Percentiles rank a stretch among this genome's conserved stretches.
Conservation (phyloP, 2,329 filamentous ascomycete genomes). For the Fusarium paranaense region DNA sequence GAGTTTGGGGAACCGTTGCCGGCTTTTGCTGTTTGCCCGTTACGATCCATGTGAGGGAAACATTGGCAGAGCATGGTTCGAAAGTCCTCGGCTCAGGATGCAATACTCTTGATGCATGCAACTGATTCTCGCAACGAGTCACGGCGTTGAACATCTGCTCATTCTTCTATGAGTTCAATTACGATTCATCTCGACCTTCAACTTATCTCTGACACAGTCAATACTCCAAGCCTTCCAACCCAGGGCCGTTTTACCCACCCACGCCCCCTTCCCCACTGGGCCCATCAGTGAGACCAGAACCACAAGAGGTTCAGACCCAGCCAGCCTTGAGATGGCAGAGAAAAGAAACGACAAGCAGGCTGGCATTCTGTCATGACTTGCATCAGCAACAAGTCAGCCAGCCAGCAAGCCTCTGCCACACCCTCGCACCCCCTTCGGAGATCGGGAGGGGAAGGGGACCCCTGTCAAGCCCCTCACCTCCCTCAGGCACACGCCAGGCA, state of each 20-base stretch:
- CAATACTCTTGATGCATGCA: not conserved
- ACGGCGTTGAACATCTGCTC: not conserved
- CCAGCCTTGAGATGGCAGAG: conserved; percentile 1
- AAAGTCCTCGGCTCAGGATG: not conserved
- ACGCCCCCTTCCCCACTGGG: conserved; percentile 20
- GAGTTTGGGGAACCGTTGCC: conserved; percentile 32
- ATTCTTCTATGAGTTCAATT: not conserved
- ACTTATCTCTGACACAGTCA: conserved; percentile 19
- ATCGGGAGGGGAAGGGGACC: conserved; percentile 28
- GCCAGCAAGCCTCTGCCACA: conserved; percentile 22
- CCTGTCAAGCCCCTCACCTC: conserved; percentile 23
- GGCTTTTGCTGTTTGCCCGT: conserved; percentile 1
- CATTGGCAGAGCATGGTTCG: not conserved
- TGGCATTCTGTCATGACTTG: conserved; percentile 32
- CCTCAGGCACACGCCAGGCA: conserved; percentile 23
- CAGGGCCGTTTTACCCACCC: conserved; percentile 19
- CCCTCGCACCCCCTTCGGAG: conserved; percentile 21
- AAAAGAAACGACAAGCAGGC: conserved; percentile 6
- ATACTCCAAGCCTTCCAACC: conserved; percentile 3
- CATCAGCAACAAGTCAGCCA: conserved; percentile 30
- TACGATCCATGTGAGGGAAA: not conserved
- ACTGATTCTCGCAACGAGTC: not conserved
- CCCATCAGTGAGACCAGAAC: conserved; percentile 7
- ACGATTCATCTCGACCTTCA: conserved; percentile 19
- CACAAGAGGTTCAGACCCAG: not conserved